Percentiles rank a stretch among this genome's conserved stretches.
Conservation (phyloP, 345 rosid species). For the Brassica rapa region DNA sequence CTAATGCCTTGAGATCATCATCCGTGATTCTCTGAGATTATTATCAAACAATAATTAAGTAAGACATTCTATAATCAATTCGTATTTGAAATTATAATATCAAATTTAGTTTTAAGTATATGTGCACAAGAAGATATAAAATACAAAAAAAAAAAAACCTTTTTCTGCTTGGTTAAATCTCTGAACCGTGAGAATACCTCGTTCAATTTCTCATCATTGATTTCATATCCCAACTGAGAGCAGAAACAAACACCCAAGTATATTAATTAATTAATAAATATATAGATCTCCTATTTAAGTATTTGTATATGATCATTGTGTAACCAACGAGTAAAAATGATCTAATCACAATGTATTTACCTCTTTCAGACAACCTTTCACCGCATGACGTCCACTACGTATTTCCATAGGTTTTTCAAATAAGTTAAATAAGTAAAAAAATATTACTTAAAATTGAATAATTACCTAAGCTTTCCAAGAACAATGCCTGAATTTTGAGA, state of each 20-base stretch:
- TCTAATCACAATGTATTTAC: not conserved
- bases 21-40: conserved; percentile 30
- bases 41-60: not conserved
- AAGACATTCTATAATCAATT: not conserved
- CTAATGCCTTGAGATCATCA: conserved; percentile 24
- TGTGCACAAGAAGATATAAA: not conserved
- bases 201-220: conserved; percentile 64
- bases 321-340: not conserved
- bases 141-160: conserved; percentile 43
- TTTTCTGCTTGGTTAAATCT: conserved; percentile 77
- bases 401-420: not conserved
- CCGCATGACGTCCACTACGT: conserved; percentile 88
- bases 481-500: conserved; percentile 70
- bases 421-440: not conserved
- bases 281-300: not conserved
- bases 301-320: not conserved
- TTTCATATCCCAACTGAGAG: conserved; percentile 78
- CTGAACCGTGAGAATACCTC: conserved; percentile 74
- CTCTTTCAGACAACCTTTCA: conserved; percentile 70
- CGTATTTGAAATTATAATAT: not conserved
- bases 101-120: not conserved
- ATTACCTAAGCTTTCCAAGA: conserved; percentile 84
- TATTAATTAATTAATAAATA: not conserved
- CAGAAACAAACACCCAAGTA: not conserved
- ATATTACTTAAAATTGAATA: not conserved